Evolutionary conservation across 1,284 basidiomycete species (phyloP).

Genomic region (Leccinum fallax): DNA sequence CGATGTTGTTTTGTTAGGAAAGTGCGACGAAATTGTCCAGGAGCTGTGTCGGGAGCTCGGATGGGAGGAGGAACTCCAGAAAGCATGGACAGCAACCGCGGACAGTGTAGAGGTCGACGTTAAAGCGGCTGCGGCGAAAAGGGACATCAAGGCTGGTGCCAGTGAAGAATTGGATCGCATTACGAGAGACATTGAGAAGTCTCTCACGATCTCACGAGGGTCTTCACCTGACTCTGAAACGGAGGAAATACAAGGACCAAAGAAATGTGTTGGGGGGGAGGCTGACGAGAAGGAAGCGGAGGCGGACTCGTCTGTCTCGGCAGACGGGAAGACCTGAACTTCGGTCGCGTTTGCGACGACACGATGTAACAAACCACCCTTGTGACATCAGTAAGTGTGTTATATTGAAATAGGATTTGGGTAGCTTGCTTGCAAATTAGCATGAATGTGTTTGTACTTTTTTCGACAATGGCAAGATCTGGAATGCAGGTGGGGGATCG

Average conservation of each 20-base stretch:
- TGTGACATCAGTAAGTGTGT: neutral
- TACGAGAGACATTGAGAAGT: constrained; percentile 35
- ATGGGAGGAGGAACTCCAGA: constrained; percentile 66
- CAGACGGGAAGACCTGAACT: constrained; percentile 5
- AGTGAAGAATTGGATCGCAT: constrained; percentile 39
- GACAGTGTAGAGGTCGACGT: constrained; percentile 26
- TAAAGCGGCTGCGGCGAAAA: constrained; percentile 9
- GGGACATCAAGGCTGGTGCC: constrained; percentile 22
- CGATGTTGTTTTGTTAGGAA: constrained; percentile 65
- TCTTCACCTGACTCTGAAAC: neutral
- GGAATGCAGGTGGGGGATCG: neutral
- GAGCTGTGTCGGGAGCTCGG: constrained; percentile 64
- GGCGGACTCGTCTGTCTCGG: neutral
- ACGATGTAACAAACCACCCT: neutral
- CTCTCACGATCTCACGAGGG: constrained; percentile 26
- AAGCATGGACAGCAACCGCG: constrained; percentile 56
- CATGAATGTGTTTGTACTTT: neutral
- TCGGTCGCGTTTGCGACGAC: too few species aligned
- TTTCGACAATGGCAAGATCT: neutral
- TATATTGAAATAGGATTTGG: neutral
- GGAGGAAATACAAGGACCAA: neutral
- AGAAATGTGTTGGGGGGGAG: neutral
- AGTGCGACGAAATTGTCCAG: constrained; percentile 66
- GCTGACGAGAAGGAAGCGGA: constrained; percentile 1
- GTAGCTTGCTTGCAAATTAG: neutral